Conservation (phyloP, 75 land plant species). For the Azolla pinnata region DNA sequence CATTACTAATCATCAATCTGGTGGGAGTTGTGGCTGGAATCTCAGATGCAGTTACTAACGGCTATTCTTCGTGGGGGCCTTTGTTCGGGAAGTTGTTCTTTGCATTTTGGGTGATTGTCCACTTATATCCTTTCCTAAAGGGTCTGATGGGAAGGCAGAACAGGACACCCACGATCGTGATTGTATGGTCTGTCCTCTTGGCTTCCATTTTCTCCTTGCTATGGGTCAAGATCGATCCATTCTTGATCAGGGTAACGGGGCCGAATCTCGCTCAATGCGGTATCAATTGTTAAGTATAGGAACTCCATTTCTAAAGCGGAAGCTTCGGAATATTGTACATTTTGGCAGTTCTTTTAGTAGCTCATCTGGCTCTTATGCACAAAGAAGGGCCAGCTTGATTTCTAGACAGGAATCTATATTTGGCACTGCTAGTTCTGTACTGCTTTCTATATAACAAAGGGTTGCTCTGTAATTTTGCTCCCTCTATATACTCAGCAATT, state of each 20-base stretch:
- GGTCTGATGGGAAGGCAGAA: conserved; percentile 80
- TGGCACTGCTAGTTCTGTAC: too few relatives aligned
- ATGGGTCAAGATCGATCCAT: conserved; percentile 79
- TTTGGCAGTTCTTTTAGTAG: too few relatives aligned
- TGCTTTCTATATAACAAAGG: too few relatives aligned
- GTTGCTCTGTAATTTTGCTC: too few relatives aligned
- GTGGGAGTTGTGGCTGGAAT: conserved; percentile 82
- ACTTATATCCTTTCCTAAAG: conserved; percentile 85
- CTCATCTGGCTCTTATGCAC: too few relatives aligned
- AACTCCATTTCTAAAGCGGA: too few relatives aligned
- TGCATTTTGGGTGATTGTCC: conserved; percentile 80
- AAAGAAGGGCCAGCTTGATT: too few relatives aligned
- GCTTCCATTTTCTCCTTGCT: conserved; percentile 87
- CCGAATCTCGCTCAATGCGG: conserved; percentile 46
- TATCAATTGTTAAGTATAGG: conserved; percentile 52
- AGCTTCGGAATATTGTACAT: too few relatives aligned
- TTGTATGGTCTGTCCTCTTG: conserved; percentile 81
- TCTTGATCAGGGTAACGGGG: conserved; percentile 23
- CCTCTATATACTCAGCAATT: too few relatives aligned
- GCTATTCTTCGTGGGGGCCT: conserved; percentile 90
- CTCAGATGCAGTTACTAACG: conserved; percentile 69
- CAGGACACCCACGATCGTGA: conserved; percentile 74
- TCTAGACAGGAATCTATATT: too few relatives aligned
- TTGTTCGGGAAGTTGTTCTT: conserved; percentile 80
- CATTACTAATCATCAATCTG: conserved; percentile 61